These are phyloP conservation scores for Hypoxylon sp. DNA, from an alignment of 2,329 filamentous ascomycete genomes.

Conservation along the genomic window DNA sequence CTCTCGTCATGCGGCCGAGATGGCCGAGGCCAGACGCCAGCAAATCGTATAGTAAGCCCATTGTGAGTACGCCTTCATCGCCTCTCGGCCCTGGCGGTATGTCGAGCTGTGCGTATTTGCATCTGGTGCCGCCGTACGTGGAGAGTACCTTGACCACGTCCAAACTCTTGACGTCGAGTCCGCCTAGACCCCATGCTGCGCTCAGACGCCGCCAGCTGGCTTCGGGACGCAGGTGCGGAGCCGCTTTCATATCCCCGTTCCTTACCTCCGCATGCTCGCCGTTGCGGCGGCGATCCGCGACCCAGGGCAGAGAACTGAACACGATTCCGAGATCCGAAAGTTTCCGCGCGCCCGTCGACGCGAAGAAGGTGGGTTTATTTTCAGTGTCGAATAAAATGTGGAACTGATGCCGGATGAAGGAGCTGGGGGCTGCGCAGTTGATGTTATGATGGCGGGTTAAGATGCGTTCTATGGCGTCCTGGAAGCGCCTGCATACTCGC, in stretches of 20 bases:
- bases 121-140: slow-evolving; percentile 5
- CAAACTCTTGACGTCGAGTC: slow-evolving; percentile 5
- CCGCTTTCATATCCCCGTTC: not conserved
- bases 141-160: slow-evolving; percentile 7
- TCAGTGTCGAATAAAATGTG: not conserved
- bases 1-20: not conserved
- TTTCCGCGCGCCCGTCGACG: not conserved
- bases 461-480: slow-evolving; percentile 12
- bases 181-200: slow-evolving; percentile 14
- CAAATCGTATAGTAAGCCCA: slow-evolving; percentile 31
- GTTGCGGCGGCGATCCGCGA: not conserved
- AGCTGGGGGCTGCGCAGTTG: not conserved
- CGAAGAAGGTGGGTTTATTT: too few species aligned
- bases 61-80: slow-evolving; percentile 20
- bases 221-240: slow-evolving; percentile 18
- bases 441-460: not conserved
- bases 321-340: not conserved
- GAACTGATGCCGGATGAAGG: slow-evolving; percentile 11
- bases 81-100: slow-evolving; percentile 6
- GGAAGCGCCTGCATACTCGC: slow-evolving; percentile 25
- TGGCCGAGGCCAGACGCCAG: slow-evolving; percentile 3
- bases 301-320: slow-evolving; percentile 22
- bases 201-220: slow-evolving; percentile 27
- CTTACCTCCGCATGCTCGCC: not conserved
- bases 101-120: slow-evolving; percentile 12